These are phyloP conservation scores for Sistotremastrum niveocremeum DNA, from an alignment of 768 basidiomycete genomes.

Conservation along the genomic window DNA sequence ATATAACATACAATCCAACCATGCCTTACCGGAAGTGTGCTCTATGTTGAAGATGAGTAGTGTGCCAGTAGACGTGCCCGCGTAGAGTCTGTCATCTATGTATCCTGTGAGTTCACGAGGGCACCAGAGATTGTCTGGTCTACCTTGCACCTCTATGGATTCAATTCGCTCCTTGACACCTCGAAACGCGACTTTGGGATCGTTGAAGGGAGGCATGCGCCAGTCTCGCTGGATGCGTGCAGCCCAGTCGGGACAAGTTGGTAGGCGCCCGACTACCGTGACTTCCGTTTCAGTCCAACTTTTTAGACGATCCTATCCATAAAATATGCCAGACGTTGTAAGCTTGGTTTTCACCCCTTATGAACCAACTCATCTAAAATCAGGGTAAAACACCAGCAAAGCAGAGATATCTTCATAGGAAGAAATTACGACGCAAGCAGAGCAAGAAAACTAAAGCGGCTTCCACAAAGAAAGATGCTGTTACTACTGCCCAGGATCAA, in stretches of 20 bases:
- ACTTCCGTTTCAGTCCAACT: no score
- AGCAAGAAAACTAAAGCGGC: conserved; percentile 20
- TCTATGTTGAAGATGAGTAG: conserved; percentile 38
- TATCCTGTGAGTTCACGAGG: neutral
- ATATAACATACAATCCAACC: neutral
- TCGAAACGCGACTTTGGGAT: conserved; percentile 13
- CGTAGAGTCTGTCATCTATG: conserved; percentile 43
- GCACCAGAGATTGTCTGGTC: conserved; percentile 3
- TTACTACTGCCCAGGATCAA: conserved; percentile 11
- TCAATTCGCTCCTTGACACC: conserved; percentile 24
- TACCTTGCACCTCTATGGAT: conserved; percentile 19
- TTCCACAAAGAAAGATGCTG: conserved; percentile 12
- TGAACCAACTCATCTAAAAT: neutral
- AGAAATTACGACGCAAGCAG: conserved; percentile 51
- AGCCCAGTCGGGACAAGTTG: no score
- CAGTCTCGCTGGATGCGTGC: no score
- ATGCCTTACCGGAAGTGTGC: conserved; percentile 22
- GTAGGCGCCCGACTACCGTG: no score
- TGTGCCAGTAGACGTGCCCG: conserved; percentile 46
- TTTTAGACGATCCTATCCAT: no score
- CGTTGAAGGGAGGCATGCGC: conserved; percentile 21
- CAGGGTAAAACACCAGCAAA: conserved; percentile 61
- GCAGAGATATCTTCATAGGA: conserved; percentile 57
- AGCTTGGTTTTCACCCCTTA: no score
- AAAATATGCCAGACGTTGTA: no score